Conservation (phyloP, 768 basidiomycete species). For the Suillus subalutaceus region DNA sequence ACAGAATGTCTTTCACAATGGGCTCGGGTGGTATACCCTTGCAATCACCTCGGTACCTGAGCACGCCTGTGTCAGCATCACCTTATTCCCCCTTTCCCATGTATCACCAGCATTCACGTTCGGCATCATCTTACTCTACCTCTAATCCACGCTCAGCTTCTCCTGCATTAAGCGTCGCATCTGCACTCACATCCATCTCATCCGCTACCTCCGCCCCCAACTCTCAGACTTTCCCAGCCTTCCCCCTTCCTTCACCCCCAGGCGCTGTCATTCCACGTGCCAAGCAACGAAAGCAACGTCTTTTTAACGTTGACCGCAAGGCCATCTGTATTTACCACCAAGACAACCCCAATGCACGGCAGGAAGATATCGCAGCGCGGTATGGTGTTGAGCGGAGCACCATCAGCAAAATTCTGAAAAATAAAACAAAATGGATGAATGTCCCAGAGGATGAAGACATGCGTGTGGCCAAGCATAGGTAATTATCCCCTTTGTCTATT, state of each 20-base stretch:
- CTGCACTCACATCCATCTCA: constrained; percentile 56
- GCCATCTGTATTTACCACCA: constrained; percentile 71
- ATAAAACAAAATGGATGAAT: constrained; percentile 81
- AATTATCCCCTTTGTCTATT: constrained; percentile 19
- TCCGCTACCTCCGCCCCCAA: constrained; percentile 37
- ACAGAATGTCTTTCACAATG: constrained; percentile 27
- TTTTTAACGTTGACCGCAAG: constrained; percentile 75
- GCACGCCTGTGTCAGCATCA: constrained; percentile 48
- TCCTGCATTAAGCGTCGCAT: constrained; percentile 61
- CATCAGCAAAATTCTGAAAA: constrained; percentile 90
- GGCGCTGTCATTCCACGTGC: constrained; percentile 36
- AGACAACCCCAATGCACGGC: constrained; percentile 67
- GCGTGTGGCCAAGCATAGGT: constrained; percentile 74
- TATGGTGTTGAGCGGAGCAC: constrained; percentile 90
- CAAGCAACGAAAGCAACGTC: constrained; percentile 71
- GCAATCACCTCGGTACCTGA: constrained; percentile 47
- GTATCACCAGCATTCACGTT: constrained; percentile 48
- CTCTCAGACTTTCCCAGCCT: constrained; percentile 33
- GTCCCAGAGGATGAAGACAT: constrained; percentile 60
- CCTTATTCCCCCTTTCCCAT: constrained; percentile 49
- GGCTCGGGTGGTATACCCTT: constrained; percentile 31
- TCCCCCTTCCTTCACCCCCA: constrained; percentile 31
- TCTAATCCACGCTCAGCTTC: constrained; percentile 60
- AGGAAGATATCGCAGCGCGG: constrained; percentile 79
- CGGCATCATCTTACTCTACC: constrained; percentile 44